Base-by-base conservation (phyloP, 192 early-diverging fungal species). In the Rhizophagus prolifer region DNA sequence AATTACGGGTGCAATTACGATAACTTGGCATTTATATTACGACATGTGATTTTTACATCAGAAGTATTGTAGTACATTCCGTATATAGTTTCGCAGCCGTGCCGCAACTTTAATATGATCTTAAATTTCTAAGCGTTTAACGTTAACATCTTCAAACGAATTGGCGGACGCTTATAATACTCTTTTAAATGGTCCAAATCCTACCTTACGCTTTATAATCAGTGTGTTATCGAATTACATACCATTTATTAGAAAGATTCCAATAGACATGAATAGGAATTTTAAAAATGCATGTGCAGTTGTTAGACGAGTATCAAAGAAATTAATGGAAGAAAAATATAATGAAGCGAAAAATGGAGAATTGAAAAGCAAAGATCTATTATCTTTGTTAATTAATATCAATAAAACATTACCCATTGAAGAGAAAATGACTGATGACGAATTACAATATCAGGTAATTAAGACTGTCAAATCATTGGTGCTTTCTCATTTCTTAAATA, bases 151-250 rank as follows among this genome's bases (percentile, higher is more conserved):
- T 1, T 30, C 81, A 25, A 85, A 80, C 31, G 81, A 82, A 70
- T 70, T 89, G 13, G 81, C 79, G 12, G n/a, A 65, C 19, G 88
- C 86, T 31, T 89, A 89, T 58, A 64, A 77, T 2, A 31, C 63
- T 38, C 6, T 38, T 38, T 7, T 2, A 85, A 47, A 47, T 87
- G 21, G 75, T 72, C 1, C 41, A 76, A 66, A 14, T 36, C 61
- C 1, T 62, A 46, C 1, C 47, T 79, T 25, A 31, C 71, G 19
- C 76, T 79, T 50, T 19, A 81, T 13, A 12, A 85, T 19, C 69
- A 75, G 25, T 9, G 36, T 16, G 63, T 82, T n/a, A 62, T 87
- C 46, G 3, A 46, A 23, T 47, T 70, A 85, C 82, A 2, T 62
- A 78, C 58, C 72, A 60, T n/a, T 60, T 25, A 2, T 70, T 41